A percentile compares a stretch with the other conserved stretches of the same genome.
Conservation (phyloP, 2,329 filamentous ascomycete species). For the Hypoxylon sp. region DNA sequence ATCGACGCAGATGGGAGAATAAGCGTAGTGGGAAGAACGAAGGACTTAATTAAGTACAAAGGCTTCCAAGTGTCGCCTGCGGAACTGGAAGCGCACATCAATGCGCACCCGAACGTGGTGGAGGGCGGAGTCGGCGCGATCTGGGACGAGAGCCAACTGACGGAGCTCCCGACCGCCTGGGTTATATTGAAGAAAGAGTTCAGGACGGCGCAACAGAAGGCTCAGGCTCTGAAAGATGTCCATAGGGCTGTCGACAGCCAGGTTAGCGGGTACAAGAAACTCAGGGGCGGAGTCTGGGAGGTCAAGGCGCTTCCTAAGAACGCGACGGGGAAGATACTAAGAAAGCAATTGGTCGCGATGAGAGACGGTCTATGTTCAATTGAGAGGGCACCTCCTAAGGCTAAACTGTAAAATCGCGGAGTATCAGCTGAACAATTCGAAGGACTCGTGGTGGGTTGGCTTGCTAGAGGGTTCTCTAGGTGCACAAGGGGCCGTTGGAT, state of each 20-base stretch:
- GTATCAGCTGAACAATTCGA: neutral
- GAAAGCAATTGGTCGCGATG: constrained; percentile 51
- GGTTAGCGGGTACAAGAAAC: constrained; percentile 58
- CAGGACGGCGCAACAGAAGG: constrained; percentile 35
- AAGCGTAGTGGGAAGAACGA: constrained; percentile 55
- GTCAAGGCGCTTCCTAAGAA: constrained; percentile 53
- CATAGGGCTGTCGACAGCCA: constrained; percentile 52
- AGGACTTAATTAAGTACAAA: constrained; percentile 59
- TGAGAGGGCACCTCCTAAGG: constrained; percentile 19
- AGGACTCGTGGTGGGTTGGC: neutral
- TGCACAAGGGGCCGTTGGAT: too few relatives aligned
- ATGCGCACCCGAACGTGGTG: constrained; percentile 54
- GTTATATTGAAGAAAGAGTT: constrained; percentile 51
- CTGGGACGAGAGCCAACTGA: constrained; percentile 55
- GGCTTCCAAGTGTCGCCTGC: constrained; percentile 57
- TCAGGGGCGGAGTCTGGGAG: constrained; percentile 55
- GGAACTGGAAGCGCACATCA: constrained; percentile 54
- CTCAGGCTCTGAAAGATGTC: constrained; percentile 48
- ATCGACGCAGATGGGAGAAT: constrained; percentile 52
- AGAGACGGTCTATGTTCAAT: constrained; percentile 51
- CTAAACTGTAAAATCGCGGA: constrained; percentile 25
- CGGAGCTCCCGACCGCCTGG: constrained; percentile 56
- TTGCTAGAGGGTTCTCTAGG: too few relatives aligned
- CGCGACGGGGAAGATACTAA: constrained; percentile 55
- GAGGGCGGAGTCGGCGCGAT: constrained; percentile 54